A percentile compares a stretch with the other conserved stretches of the same genome.
Conservation (phyloP, 169 alveolate genomes). For the Cryptosporidium meleagridis region DNA sequence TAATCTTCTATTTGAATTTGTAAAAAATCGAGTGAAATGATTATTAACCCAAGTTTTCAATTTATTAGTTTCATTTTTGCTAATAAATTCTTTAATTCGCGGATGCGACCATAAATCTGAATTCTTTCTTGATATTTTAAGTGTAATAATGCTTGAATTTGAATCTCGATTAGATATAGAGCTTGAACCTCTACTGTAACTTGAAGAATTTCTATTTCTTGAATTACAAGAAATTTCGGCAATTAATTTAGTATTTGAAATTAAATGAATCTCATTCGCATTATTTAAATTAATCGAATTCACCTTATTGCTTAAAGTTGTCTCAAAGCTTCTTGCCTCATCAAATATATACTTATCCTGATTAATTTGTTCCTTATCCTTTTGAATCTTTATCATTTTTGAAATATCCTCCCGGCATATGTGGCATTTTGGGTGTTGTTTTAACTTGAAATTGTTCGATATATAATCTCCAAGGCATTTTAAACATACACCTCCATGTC, state of each 20-base stretch:
- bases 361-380: neutral
- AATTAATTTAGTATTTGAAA: slow-evolving; percentile 31
- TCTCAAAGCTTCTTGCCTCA: neutral
- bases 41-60: neutral
- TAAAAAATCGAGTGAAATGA: neutral
- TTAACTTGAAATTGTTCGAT: slow-evolving; percentile 13
- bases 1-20: neutral
- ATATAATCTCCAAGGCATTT: slow-evolving; percentile 66
- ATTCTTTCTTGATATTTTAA: slow-evolving; percentile 37
- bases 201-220: neutral
- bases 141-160: slow-evolving; percentile 10
- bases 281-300: neutral
- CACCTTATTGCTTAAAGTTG: neutral
- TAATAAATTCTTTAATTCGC: slow-evolving; percentile 32
- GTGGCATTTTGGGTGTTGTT: slow-evolving; percentile 63
- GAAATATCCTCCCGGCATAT: slow-evolving; percentile 61
- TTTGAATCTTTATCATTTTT: slow-evolving; percentile 19
- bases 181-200: neutral
- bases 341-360: neutral
- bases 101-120: slow-evolving; percentile 51
- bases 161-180: neutral
- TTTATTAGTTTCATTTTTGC: neutral
- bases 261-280: neutral
- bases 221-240: slow-evolving; percentile 36
- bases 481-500: slow-evolving; percentile 62